These are phyloP conservation scores for Keqinozyma sinolaborantium DNA, from an alignment of 1,139 yeast species.

Conservation along the genomic window DNA sequence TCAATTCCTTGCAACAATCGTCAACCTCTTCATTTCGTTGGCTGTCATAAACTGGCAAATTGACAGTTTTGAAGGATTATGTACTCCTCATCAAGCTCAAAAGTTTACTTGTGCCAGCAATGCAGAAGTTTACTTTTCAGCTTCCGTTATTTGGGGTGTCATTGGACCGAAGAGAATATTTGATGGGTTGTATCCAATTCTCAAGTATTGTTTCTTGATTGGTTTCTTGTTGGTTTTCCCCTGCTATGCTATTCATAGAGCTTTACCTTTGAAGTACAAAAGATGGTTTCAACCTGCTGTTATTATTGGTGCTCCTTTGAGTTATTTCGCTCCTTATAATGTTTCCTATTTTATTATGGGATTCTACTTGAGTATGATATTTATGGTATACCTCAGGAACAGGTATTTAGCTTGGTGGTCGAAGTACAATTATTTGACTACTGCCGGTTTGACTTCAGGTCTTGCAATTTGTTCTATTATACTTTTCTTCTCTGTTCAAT, in stretches of 20 bases:
- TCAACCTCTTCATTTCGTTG: slow-evolving; percentile 42
- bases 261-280: slow-evolving; percentile 23
- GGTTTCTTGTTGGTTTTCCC: slow-evolving; percentile 40
- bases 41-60: slow-evolving; percentile 56
- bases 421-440: slow-evolving; percentile 51
- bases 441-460: slow-evolving; percentile 50
- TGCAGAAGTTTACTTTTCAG: slow-evolving; percentile 43
- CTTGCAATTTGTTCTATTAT: slow-evolving; percentile 44
- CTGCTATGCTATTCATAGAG: slow-evolving; percentile 9
- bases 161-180: slow-evolving; percentile 57
- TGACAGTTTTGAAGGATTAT: slow-evolving; percentile 31
- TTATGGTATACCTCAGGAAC: slow-evolving; percentile 44
- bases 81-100: slow-evolving; percentile 34
- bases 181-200: slow-evolving; percentile 39
- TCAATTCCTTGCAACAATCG: slow-evolving; percentile 42
- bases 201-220: slow-evolving; percentile 49
- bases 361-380: slow-evolving; percentile 32
- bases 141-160: slow-evolving; percentile 60
- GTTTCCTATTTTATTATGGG: slow-evolving; percentile 45
- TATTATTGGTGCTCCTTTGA: slow-evolving; percentile 34
- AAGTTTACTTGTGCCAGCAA: slow-evolving; percentile 49
- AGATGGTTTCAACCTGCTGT: slow-evolving; percentile 41
- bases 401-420: slow-evolving; percentile 49
- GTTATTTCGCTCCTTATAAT: slow-evolving; percentile 44
- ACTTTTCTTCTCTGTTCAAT: too few species aligned